These are phyloP conservation scores for Zychaea mexicana DNA, from an alignment of 371 early-diverging fungal species.

Conservation along the genomic window DNA sequence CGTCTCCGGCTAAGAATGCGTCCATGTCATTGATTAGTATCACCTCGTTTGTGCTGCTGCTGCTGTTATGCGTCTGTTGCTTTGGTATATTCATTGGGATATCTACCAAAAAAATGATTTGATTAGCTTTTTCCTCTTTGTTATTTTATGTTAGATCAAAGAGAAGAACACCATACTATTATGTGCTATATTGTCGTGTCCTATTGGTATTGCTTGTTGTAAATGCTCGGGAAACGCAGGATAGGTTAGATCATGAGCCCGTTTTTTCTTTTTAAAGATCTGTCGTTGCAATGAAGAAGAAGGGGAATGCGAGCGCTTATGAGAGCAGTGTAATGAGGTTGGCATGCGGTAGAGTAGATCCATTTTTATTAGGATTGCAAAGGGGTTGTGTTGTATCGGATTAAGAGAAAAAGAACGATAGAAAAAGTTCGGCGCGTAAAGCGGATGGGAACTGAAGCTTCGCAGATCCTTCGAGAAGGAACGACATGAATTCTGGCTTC, in stretches of 20 bases:
- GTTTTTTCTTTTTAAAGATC: not conserved
- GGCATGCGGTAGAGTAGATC: constrained; percentile 1
- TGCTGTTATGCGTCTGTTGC: not conserved
- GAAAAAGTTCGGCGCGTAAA: not conserved
- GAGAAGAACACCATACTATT: not conserved
- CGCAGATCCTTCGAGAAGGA: not conserved
- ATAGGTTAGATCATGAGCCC: not conserved
- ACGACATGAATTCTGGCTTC: not conserved
- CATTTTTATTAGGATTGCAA: not conserved
- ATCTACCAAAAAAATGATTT: no score
- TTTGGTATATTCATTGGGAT: not conserved
- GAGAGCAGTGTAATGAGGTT: not conserved
- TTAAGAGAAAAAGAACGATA: no score
- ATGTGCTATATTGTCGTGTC: no score
- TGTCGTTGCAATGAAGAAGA: not conserved
- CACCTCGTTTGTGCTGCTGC: not conserved
- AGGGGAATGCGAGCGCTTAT: not conserved
- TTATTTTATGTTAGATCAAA: not conserved
- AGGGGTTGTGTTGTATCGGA: no score
- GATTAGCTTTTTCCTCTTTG: no score
- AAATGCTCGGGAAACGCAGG: not conserved
- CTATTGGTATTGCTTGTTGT: not conserved
- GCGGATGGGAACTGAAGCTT: not conserved
- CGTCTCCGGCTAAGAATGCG: constrained; percentile 1
- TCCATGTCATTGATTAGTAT: constrained; percentile 7